Evolutionary conservation across 164 flowering plant species (phyloP).

Genomic region (Santalum album): DNA sequence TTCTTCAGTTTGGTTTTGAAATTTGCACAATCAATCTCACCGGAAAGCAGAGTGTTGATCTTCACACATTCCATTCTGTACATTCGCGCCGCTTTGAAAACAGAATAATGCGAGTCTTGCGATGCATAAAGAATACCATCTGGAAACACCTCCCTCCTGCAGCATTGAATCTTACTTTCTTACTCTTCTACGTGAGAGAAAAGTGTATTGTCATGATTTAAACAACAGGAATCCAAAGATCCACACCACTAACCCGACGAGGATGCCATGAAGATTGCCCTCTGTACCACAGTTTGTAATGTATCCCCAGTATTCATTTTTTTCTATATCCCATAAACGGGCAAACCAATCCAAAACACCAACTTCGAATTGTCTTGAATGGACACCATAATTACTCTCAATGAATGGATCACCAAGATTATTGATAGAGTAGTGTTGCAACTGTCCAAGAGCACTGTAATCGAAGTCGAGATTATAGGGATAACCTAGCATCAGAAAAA

Average conservation of each 20-base stretch:
- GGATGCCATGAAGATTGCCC: constrained; percentile 96
- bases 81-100: constrained; percentile 95
- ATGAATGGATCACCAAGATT: constrained; percentile 97
- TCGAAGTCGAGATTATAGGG: constrained; percentile 97
- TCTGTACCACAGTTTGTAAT: constrained; percentile 99
- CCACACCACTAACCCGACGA: constrained; percentile 70
- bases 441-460: constrained; percentile 80
- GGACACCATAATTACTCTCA: constrained; percentile 98
- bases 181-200: constrained; percentile 4
- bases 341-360: constrained; percentile 99
- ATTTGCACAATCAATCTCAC: constrained; percentile 85
- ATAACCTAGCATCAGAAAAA: too few species aligned
- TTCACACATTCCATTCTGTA: constrained; percentile 86
- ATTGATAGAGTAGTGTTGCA: constrained; percentile 96
- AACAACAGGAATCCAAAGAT: constrained; percentile 1
- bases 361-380: constrained; percentile 96
- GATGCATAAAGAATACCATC: constrained; percentile 90
- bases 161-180: constrained; percentile 7
- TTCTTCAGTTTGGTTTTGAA: constrained; percentile 61
- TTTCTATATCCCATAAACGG: constrained; percentile 91
- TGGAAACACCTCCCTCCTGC: constrained; percentile 89
- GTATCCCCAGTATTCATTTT: constrained; percentile 94
- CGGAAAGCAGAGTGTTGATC: constrained; percentile 56
- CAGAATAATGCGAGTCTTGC: constrained; percentile 76
- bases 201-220: too few species aligned